Evolutionary conservation across 1,284 basidiomycete species (phyloP).

Genomic region (Paramarasmius palmivorus): DNA sequence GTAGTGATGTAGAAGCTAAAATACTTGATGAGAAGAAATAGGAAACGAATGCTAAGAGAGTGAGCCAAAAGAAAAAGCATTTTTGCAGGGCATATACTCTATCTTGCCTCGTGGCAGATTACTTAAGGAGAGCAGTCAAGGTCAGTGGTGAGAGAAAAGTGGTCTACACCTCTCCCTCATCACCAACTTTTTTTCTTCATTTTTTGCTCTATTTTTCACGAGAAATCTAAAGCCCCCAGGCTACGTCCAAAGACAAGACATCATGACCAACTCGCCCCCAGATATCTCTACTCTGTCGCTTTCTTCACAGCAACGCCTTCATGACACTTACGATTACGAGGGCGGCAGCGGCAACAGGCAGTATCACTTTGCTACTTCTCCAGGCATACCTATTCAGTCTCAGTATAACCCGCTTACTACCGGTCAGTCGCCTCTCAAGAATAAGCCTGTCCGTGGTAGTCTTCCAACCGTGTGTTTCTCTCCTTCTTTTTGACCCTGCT

Average conservation of each 20-base stretch:
- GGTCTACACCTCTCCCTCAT: conserved; percentile 8
- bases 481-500: conserved; percentile 15
- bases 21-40: too few species aligned
- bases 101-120: conserved; percentile 24
- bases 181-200: conserved; percentile 24
- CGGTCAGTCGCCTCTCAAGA: conserved; percentile 70
- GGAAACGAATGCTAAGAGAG: not conserved
- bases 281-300: conserved; percentile 76
- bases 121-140: conserved; percentile 20
- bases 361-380: conserved; percentile 71
- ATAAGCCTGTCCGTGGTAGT: conserved; percentile 62
- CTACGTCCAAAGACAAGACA: conserved; percentile 28
- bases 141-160: not conserved
- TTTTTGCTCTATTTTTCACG: conserved; percentile 31
- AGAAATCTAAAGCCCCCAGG: conserved; percentile 20
- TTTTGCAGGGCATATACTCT: not conserved
- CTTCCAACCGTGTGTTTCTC: conserved; percentile 66
- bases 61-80: not conserved
- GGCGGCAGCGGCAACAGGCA: conserved; percentile 51
- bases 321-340: conserved; percentile 84
- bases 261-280: conserved; percentile 78
- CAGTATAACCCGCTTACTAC: conserved; percentile 64
- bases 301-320: conserved; percentile 72
- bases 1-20: conserved; percentile 26
- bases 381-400: conserved; percentile 62